Conservation (phyloP, 2,329 filamentous ascomycete genomes). For the Ophiostoma piceae region DNA sequence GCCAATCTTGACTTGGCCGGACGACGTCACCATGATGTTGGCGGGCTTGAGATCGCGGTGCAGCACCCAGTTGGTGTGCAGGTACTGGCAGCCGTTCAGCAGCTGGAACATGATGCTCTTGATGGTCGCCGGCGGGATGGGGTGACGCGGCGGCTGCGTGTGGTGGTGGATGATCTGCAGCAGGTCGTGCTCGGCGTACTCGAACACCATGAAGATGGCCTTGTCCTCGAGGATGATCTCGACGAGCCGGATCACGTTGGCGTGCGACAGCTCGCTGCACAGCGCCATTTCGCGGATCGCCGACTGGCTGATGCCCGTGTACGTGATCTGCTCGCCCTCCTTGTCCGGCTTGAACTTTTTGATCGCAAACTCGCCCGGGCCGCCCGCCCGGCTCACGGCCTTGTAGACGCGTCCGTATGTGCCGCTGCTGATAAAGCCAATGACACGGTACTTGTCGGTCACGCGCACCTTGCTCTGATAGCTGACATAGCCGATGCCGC, state of each 20-base stretch:
- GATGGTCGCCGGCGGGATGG: conserved; percentile 82
- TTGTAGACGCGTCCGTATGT: conserved; percentile 99
- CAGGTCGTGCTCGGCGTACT: conserved; percentile 95
- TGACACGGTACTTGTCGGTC: conserved; percentile 88
- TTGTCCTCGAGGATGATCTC: conserved; percentile 98
- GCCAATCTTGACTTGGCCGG: conserved; percentile 87
- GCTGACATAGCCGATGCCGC: conserved; percentile 44
- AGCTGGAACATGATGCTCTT: conserved; percentile 95
- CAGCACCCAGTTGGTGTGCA: conserved; percentile 94
- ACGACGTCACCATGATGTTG: conserved; percentile 96
- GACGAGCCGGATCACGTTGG: conserved; percentile 82
- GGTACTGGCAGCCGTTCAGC: conserved; percentile 87
- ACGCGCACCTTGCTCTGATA: conserved; percentile 80
- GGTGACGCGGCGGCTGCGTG: conserved; percentile 78
- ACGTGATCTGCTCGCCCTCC: conserved; percentile 88
- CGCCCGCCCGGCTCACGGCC: conserved; percentile 68
- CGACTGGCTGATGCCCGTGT: conserved; percentile 96
- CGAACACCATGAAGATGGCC: conserved; percentile 99
- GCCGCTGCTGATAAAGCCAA: conserved; percentile 96
- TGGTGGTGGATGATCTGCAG: conserved; percentile 98
- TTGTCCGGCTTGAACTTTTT: conserved; percentile 99
- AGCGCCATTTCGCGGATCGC: conserved; percentile 96
- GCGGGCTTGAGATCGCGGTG: conserved; percentile 96
- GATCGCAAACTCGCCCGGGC: conserved; percentile 85
- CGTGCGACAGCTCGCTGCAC: conserved; percentile 83